A percentile compares a stretch with the other conserved stretches of the same genome.
Conservation (phyloP, 352 stramenopile species). For the Elongisporangium anandrum region DNA sequence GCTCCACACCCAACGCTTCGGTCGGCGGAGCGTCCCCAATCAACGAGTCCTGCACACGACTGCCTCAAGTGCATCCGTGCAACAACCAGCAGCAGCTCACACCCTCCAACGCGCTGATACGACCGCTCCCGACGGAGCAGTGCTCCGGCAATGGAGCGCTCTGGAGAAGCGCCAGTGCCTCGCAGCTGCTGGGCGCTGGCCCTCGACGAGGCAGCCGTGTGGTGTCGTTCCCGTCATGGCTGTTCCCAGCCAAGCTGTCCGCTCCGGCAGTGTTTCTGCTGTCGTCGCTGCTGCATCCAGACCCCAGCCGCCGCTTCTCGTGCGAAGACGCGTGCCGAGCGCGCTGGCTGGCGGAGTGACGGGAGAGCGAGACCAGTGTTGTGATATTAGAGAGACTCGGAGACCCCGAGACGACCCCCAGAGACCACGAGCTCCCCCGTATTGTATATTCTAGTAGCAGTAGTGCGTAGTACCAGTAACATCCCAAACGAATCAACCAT, state of each 20-base stretch:
- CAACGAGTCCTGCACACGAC: not conserved
- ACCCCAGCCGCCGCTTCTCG: constrained; percentile 70
- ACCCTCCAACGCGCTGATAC: constrained; percentile 11
- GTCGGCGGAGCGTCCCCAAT: not conserved
- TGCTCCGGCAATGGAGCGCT: constrained; percentile 8
- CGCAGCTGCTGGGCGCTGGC: constrained; percentile 6
- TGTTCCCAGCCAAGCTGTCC: constrained; percentile 78
- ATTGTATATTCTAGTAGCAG: not conserved
- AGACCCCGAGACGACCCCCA: not conserved
- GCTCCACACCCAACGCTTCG: not conserved
- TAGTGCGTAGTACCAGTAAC: not conserved
- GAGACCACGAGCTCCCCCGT: not conserved
- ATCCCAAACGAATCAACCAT: not conserved
- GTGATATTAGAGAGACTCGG: not conserved
- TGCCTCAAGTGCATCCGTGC: not conserved
- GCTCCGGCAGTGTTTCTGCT: constrained; percentile 62
- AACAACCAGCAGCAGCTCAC: constrained; percentile 11
- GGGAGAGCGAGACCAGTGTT: not conserved
- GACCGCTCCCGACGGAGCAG: not conserved
- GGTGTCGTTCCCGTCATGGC: constrained; percentile 76
- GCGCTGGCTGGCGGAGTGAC: constrained; percentile 32
- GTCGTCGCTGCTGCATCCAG: constrained; percentile 76
- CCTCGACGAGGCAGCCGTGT: constrained; percentile 29
- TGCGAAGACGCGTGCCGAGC: constrained; percentile 83
- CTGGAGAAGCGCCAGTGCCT: not conserved